Evolutionary conservation across 1,284 basidiomycete species (phyloP).

Genomic region (Xerocomus minutiporus): DNA sequence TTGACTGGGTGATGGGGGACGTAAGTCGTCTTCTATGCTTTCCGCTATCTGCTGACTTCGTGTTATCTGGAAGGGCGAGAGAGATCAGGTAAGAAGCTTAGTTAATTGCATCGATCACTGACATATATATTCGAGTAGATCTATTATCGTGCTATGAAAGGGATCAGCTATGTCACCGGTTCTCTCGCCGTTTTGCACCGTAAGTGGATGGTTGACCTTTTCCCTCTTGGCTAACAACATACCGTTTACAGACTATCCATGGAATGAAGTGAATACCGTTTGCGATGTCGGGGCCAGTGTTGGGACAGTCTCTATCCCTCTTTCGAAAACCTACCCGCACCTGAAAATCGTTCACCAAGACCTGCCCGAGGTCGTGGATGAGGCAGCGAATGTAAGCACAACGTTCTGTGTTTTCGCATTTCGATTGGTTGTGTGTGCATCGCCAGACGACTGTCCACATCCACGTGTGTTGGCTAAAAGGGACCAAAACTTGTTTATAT

Average conservation of each 20-base stretch:
- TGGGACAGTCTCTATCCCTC: constrained; percentile 23
- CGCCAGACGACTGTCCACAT: background rate
- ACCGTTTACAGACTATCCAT: background rate
- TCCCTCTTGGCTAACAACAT: no score
- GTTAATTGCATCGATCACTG: no score
- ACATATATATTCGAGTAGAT: no score
- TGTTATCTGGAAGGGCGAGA: no score
- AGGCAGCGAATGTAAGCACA: background rate
- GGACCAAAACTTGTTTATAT: background rate
- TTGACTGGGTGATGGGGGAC: no score
- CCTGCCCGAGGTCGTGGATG: background rate
- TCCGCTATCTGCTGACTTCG: no score
- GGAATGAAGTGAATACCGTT: background rate
- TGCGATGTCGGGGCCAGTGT: background rate
- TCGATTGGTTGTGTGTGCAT: background rate
- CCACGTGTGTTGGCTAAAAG: background rate
- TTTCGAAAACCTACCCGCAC: background rate
- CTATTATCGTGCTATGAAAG: no score
- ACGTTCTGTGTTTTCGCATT: constrained; percentile 4
- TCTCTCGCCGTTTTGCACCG: constrained; percentile 14
- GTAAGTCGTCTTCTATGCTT: no score
- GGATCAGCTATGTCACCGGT: constrained; percentile 6
- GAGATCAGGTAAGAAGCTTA: no score
- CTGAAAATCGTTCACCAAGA: background rate
- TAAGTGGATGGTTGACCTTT: no score